Base-by-base conservation (phyloP, 768 basidiomycete species). In the Mycena leptocephala region DNA sequence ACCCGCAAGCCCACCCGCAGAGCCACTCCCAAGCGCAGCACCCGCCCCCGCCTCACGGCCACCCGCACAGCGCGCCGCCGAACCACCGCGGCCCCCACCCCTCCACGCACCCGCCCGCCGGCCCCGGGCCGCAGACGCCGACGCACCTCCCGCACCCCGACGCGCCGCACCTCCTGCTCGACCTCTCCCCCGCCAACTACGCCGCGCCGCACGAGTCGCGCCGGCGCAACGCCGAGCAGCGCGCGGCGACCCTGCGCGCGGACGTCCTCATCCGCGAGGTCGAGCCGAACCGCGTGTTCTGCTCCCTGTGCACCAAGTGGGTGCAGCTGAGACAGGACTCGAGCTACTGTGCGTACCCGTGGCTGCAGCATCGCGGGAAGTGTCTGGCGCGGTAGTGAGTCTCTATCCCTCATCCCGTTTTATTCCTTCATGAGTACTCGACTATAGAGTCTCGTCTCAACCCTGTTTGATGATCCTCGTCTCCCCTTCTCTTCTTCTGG, bases 261-360 rank as follows among this genome's bases (percentile, higher is more conserved):
- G 95, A 96, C 82, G 80, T 85, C 0, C 87, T 95, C 9, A 90
- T 95, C 67, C 89, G 88, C 24, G 88, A 91, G 70, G 95, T 96
- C 39, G 94, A 95, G 79, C 92, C 94, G 0, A 93, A 93, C 78
- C 83, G 92, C 33, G 94, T 95, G 0, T 95, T 95, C 78, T 96
- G 95, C 80, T 87, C 88, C 3, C 83, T 95, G 1, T 96, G 95
- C 81, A 87, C 90, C 80, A 95, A 95, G 83, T 96, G 95, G 95
- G 94, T 96, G 1, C 95, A 95, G 83, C 87, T 96, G 24, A 84
- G 95, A 51, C 94, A 95, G 81, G 95, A 96, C 78, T 92, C 91
- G 74, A 91, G 91, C 13, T 96, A 93, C 82, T 96, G 95, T 78
- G 93, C 95, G 66, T 95, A 95, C 81, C 95, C 95, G 46, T 96